Evolutionary conservation across 345 rosid genomes (phyloP).

Genomic region (Eucalyptus guilfoylei): DNA sequence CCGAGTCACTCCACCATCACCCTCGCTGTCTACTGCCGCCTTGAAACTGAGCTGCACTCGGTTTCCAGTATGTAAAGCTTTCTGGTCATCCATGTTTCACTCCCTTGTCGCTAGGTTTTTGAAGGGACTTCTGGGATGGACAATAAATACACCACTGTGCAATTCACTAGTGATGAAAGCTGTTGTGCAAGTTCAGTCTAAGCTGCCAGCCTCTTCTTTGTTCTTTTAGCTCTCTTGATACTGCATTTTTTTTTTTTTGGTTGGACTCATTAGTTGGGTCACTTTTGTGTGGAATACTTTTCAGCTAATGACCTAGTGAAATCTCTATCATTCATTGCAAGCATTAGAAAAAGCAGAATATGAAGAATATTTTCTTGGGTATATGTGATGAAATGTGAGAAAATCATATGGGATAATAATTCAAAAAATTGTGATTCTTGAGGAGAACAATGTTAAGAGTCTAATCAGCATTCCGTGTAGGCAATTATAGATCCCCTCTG

Average conservation of each 20-base stretch:
- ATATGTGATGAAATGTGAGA: not conserved
- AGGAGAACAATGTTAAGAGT: not conserved
- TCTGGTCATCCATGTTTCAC: too few species aligned
- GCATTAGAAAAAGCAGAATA: not conserved
- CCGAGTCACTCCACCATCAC: too few species aligned
- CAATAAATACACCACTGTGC: too few species aligned
- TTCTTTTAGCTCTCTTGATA: not conserved
- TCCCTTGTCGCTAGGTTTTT: too few species aligned
- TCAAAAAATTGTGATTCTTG: not conserved
- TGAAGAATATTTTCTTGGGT: not conserved
- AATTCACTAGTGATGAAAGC: slow-evolving; percentile 27
- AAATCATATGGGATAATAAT: not conserved
- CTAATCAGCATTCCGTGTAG: not conserved
- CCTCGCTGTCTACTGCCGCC: too few species aligned
- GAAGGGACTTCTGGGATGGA: too few species aligned
- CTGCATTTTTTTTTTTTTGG: not conserved
- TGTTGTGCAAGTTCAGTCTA: slow-evolving; percentile 56
- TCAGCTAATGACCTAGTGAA: not conserved
- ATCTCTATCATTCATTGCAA: not conserved
- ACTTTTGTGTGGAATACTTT: not conserved
- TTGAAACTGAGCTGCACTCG: too few species aligned
- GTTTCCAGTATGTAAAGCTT: too few species aligned
- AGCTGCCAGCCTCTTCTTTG: not conserved
- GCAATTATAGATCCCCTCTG: not conserved
- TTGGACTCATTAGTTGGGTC: not conserved